Evolutionary conservation across 768 basidiomycete species (phyloP).

Genomic region (Xerocomus spinulosus): DNA sequence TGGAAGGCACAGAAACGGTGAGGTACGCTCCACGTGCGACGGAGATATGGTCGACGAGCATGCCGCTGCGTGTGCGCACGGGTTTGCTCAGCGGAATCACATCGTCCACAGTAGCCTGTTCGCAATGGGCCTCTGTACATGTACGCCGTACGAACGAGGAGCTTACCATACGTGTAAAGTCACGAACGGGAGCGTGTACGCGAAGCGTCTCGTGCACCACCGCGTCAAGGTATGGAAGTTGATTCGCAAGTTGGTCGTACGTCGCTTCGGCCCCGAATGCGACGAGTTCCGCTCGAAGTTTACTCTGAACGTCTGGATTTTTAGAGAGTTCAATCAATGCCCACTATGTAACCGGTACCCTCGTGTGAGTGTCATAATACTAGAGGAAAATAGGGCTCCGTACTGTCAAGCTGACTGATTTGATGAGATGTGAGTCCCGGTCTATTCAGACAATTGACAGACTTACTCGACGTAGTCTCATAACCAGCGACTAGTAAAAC

Average conservation of each 20-base stretch:
- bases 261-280: constrained; percentile 42
- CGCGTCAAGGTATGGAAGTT: constrained; percentile 51
- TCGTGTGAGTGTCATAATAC: neutral
- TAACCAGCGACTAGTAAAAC: constrained; percentile 36
- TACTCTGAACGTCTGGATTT: constrained; percentile 41
- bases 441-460: neutral
- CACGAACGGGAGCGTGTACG: constrained; percentile 38
- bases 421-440: neutral
- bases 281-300: constrained; percentile 50
- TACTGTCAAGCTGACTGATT: constrained; percentile 21
- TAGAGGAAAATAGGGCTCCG: neutral
- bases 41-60: constrained; percentile 34
- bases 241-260: constrained; percentile 48
- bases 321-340: constrained; percentile 52
- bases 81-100: constrained; percentile 51
- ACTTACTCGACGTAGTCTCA: constrained; percentile 36
- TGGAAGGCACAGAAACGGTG: constrained; percentile 37
- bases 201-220: constrained; percentile 44
- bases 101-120: constrained; percentile 48
- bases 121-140: neutral
- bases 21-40: constrained; percentile 46
- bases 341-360: too few relatives aligned
- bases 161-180: constrained; percentile 17
- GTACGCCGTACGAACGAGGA: too few relatives aligned
- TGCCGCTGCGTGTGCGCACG: constrained; percentile 38